Conservation (phyloP, 345 rosid species). For the Cardamine occulta region DNA sequence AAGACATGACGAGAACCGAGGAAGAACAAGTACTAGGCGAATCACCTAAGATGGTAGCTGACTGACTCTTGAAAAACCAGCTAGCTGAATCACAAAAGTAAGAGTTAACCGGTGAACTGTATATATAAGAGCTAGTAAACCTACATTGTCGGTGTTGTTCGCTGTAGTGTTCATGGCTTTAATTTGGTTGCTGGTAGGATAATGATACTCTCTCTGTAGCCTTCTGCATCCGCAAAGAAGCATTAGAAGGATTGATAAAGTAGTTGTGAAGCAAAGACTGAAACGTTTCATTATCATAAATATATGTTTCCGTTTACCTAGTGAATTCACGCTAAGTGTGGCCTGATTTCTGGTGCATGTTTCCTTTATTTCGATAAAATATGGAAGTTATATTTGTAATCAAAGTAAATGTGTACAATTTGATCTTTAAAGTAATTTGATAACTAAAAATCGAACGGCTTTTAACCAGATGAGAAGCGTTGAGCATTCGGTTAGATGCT, state of each 20-base stretch:
- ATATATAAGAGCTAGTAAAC: slow-evolving; percentile 13
- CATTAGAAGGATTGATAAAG: background rate
- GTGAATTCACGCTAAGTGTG: background rate
- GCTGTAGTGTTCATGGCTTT: background rate
- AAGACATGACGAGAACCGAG: slow-evolving; percentile 47
- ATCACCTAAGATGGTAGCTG: slow-evolving; percentile 55
- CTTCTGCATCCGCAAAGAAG: background rate
- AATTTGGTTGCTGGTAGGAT: background rate
- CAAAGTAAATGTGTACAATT: background rate
- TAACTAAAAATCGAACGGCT: background rate
- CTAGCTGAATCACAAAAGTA: slow-evolving; percentile 5
- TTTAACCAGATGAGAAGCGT: background rate
- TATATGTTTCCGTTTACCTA: background rate
- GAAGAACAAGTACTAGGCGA: slow-evolving; percentile 43
- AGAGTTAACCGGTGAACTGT: slow-evolving; percentile 19
- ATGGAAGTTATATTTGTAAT: background rate
- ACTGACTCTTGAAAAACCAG: slow-evolving; percentile 46
- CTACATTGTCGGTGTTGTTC: background rate
- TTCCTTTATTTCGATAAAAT: background rate
- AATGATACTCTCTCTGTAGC: slow-evolving; percentile 1
- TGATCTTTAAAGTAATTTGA: background rate
- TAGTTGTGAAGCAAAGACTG: background rate
- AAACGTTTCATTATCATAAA: background rate
- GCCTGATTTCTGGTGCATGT: background rate
- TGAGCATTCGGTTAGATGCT: too few relatives aligned